Base-by-base conservation (phyloP, 768 basidiomycete species). In the Vararia minispora region DNA sequence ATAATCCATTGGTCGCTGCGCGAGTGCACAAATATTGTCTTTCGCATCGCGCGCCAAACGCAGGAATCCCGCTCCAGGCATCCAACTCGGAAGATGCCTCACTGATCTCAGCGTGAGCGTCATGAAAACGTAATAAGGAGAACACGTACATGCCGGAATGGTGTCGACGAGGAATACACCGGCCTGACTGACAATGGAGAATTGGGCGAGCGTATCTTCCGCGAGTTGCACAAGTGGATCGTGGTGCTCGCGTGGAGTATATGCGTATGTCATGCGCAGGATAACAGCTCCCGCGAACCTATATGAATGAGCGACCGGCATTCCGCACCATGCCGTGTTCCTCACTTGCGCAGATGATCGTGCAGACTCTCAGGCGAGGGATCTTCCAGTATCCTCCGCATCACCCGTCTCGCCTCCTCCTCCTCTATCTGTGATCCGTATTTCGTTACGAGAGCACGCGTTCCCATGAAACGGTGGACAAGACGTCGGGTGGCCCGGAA, bases 51-150 rank as follows among this genome's bases (percentile, higher is more conserved):
- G 33, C 9, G 53, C 53, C 6, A 23, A 24, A 18, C 29, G 16
- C 32, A 45, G 42, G 43, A 50, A 54, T 16, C 41, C 40, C 3
- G 49, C 40, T 5, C 51, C 51, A 9, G 54, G 54, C 18, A 55
- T 28, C 54, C 54, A 52, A 10, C 32, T 22, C 3, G 54, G 54
- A 7, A 52, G 16, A 36, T 49, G 41, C 4, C 33, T 40, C 14
- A 55, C 54, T 53, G 32, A n/a, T 16, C 18, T 27, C 22, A 11
- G 17, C 22, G 11, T 23, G 16, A 10, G 4, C 16, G 14, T 32
- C 9, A n/a, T n/a, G n/a, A n/a, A 18, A 37, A 16, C 5, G 14
- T 13, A 14, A 6, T 23, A n/a, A 22, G n/a, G 13, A 20, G 21
- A 25, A 18, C 14, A 51, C 52, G 22, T 24, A 53, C 52, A 30